These are phyloP conservation scores for Pezicula rhizophila DNA, from an alignment of 2,329 filamentous ascomycete genomes.

Conservation along the genomic window DNA sequence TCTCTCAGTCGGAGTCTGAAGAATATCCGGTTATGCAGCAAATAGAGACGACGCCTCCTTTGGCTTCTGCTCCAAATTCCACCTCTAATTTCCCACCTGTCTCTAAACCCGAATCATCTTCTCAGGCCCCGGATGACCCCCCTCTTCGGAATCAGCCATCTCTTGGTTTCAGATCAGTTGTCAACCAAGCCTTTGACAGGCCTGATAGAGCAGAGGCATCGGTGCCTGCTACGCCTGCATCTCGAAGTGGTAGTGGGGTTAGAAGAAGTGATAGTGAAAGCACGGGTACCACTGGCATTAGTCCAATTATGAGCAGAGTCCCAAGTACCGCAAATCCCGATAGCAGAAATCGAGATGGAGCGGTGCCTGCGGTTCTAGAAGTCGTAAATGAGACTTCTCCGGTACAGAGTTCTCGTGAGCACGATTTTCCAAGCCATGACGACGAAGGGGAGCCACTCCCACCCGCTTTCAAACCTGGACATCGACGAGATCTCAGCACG, in stretches of 20 bases:
- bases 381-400: constrained; percentile 33
- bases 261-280: constrained; percentile 56
- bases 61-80: neutral
- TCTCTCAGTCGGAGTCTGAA: constrained; percentile 29
- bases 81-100: neutral
- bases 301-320: constrained; percentile 57
- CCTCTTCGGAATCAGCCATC: constrained; percentile 46
- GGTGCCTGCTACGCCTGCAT: constrained; percentile 44
- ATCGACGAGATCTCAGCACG: constrained; percentile 51
- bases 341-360: constrained; percentile 27
- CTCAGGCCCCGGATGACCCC: constrained; percentile 7
- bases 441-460: neutral
- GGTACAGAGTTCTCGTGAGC: neutral
- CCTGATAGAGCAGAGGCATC: constrained; percentile 34
- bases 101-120: constrained; percentile 1
- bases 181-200: constrained; percentile 60
- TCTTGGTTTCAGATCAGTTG: constrained; percentile 50
- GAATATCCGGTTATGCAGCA: constrained; percentile 6
- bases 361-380: constrained; percentile 49
- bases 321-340: constrained; percentile 35
- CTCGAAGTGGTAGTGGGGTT: constrained; percentile 40
- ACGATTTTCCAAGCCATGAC: constrained; percentile 3
- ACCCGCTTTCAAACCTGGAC: constrained; percentile 42
- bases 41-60: constrained; percentile 2
- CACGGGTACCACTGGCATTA: constrained; percentile 43